Evolutionary conservation across 176 grass and related monocot species (phyloP), one percentile per base, ranked within the genome.

Genomic region (Leersia perrieri): DNA sequence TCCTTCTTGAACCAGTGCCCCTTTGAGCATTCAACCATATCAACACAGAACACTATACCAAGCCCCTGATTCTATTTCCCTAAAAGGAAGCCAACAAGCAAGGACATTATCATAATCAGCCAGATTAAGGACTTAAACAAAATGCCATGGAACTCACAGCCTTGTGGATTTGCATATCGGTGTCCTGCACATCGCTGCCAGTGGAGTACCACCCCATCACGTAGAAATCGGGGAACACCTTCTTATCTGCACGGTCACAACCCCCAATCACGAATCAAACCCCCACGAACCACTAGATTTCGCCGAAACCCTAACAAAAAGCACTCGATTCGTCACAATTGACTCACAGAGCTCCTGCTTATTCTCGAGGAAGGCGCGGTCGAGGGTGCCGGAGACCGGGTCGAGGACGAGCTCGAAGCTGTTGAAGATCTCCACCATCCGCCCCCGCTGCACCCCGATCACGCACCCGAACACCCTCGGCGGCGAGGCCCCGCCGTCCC

Each of bases 401-500:
- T 99, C 97, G 81, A 91, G 89, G 15, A 96, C 84, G 72, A 99
- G 97, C 82, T 99, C 97, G 82, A 99, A 99, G 89, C 97, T 99
- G 76, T 99, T 99, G 76, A 99, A 99, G 90, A 99, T 96, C 93
- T 99, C 97, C 18, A 99, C 93, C 23, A 83, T 96, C 42, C 97
- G 92, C 3, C 97, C 97, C 51, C 92, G 86, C 91, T 96, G 97
- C 66, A 90, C 85, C 22, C 97, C 97, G 87, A 99, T 99, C 72
- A 99, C 97, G 78, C 97, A 93, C 49, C 97, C 97, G 35, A 99
- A 93, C 33, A 99, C 93, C 75, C 93, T 86, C 16, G 84, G 78
- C 27, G 77, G 83, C 8, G 89, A 74, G n/a, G 85, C 31, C 20
- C 51, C 39, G 3, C 51, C 39, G 3, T 82, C 83, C 32, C 60